Evolutionary conservation across 768 basidiomycete species (phyloP).

Genomic region (Myochromella boudieri): DNA sequence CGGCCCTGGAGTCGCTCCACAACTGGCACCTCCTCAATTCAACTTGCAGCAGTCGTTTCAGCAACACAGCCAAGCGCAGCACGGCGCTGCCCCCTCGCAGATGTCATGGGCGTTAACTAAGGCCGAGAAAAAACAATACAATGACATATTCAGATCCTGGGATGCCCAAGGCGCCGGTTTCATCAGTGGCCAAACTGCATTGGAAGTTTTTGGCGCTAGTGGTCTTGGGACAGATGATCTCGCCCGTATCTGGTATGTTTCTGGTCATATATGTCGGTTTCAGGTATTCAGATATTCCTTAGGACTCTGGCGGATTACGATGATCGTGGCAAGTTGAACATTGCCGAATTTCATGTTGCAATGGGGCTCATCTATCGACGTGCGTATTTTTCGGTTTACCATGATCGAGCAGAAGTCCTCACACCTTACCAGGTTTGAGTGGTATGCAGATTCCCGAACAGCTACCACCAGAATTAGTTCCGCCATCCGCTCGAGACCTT

Average conservation of each 20-base stretch:
- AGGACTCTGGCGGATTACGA: constrained; percentile 93
- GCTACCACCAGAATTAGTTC: constrained; percentile 87
- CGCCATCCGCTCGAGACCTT: constrained; percentile 88
- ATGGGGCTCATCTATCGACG: constrained; percentile 98
- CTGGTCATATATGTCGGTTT: background rate
- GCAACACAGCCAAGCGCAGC: constrained; percentile 77
- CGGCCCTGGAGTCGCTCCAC: constrained; percentile 58
- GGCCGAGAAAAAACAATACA: constrained; percentile 94
- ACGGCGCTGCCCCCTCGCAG: constrained; percentile 62
- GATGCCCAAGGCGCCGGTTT: constrained; percentile 80
- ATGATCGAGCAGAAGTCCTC: background rate
- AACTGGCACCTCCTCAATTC: constrained; percentile 65
- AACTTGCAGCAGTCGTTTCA: constrained; percentile 84
- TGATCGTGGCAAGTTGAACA: constrained; percentile 92
- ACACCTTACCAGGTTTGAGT: constrained; percentile 67
- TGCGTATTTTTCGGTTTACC: constrained; percentile 40
- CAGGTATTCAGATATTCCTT: constrained; percentile 6
- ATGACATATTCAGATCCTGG: constrained; percentile 97
- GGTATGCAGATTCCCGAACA: constrained; percentile 87
- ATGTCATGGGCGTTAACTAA: constrained; percentile 87
- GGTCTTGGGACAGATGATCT: constrained; percentile 87
- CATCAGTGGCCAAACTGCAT: constrained; percentile 79
- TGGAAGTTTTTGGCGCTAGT: constrained; percentile 93
- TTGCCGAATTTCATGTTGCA: constrained; percentile 96
- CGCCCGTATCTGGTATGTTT: constrained; percentile 85